A percentile compares a stretch with the other conserved stretches of the same genome.
phyloP scores from a whole-genome alignment of 208 protist genomes.

The Leishmania mexicana region DNA sequence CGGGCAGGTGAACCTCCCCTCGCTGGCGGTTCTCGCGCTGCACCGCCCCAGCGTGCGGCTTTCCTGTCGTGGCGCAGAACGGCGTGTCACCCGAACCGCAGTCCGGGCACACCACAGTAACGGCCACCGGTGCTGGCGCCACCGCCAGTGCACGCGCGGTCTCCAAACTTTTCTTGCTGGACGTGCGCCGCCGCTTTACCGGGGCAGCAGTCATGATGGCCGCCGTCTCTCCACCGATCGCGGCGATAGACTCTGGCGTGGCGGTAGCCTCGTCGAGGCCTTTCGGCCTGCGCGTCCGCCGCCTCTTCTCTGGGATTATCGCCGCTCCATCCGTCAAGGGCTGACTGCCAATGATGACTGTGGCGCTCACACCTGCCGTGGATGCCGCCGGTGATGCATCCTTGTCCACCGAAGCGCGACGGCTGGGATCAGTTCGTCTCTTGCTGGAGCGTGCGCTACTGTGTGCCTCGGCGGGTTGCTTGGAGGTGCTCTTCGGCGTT shows the following conservation, averaged over 20 bases:
- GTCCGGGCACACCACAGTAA: conserved; percentile 37
- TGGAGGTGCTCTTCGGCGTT: not conserved
- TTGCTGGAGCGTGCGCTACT: not conserved
- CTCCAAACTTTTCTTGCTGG: not conserved
- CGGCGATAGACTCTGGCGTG: not conserved
- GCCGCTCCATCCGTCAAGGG: not conserved
- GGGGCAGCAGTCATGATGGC: not conserved
- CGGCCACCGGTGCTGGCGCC: not conserved
- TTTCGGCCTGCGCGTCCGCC: conserved; percentile 4
- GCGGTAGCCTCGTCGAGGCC: not conserved
- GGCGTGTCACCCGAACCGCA: conserved; percentile 56
- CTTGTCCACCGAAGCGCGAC: conserved; percentile 5
- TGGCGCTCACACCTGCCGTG: not conserved
- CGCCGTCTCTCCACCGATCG: not conserved
- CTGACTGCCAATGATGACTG: not conserved
- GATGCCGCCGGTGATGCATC: not conserved
- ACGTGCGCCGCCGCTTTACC: conserved; percentile 13
- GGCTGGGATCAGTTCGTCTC: not conserved
- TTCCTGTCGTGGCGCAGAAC: conserved; percentile 68
- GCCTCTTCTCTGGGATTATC: not conserved
- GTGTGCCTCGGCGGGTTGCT: not conserved
- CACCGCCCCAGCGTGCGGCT: conserved; percentile 39
- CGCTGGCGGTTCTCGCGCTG: conserved; percentile 40
- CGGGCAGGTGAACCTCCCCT: conserved; percentile 55
- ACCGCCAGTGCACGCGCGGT: not conserved